Evolutionary conservation across 345 rosid genomes (phyloP).

Genomic region (Odontarrhena argentea): DNA sequence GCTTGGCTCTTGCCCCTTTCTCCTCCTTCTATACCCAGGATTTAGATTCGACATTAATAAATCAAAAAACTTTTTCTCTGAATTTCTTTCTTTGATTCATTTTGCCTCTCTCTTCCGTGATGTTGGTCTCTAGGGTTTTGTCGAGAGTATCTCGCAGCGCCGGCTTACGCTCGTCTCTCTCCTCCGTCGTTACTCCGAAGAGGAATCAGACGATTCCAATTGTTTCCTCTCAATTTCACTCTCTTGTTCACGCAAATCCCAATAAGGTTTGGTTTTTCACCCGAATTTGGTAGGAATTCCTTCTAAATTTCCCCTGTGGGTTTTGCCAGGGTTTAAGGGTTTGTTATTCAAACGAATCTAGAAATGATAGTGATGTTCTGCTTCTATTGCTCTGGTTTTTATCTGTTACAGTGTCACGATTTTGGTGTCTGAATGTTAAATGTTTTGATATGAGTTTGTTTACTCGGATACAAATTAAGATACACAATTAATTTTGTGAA

Average conservation of each 20-base stretch:
- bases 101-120: conserved; percentile 21
- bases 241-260: conserved; percentile 43
- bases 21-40: background rate
- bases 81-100: background rate
- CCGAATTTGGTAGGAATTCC: background rate
- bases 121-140: conserved; percentile 59
- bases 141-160: conserved; percentile 58
- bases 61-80: background rate
- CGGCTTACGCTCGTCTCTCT: conserved; percentile 49
- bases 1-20: background rate
- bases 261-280: conserved; percentile 40
- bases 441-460: background rate
- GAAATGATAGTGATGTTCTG: background rate
- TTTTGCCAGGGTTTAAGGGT: conserved; percentile 56
- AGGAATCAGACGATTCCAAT: conserved; percentile 41
- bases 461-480: background rate
- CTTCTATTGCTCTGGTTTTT: background rate
- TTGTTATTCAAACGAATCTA: conserved; percentile 17
- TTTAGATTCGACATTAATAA: background rate
- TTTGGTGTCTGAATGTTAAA: conserved; percentile 13
- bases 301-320: conserved; percentile 27
- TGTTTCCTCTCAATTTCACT: conserved; percentile 45
- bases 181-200: conserved; percentile 44
- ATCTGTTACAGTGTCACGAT: background rate
- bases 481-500: background rate